phyloP scores from a whole-genome alignment of 352 stramenopile genomes.

The Globisporangium solare region DNA sequence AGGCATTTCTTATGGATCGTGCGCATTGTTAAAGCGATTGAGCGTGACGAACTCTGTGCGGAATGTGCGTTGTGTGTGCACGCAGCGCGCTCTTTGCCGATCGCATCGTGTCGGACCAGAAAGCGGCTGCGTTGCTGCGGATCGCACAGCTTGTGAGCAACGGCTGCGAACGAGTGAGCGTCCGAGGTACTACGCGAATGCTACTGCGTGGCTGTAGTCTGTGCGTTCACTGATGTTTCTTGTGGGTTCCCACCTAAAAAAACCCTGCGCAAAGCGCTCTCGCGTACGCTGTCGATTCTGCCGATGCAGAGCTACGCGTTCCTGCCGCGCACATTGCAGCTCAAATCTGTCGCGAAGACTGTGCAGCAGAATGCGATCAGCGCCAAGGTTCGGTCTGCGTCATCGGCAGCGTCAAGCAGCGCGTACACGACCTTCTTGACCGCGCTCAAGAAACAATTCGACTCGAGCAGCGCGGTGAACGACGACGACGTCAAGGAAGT shows the following conservation, averaged over 20 bases:
- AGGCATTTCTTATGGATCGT: too few species aligned
- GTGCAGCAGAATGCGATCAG: conserved; percentile 39
- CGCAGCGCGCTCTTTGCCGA: conserved; percentile 26
- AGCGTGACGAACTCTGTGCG: too few species aligned
- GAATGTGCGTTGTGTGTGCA: background rate
- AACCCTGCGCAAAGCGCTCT: conserved; percentile 39
- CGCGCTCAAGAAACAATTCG: conserved; percentile 5
- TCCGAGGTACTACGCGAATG: conserved; percentile 29
- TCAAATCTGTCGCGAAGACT: conserved; percentile 28
- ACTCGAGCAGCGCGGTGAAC: background rate
- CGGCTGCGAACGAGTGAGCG: conserved; percentile 21
- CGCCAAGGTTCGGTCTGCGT: conserved; percentile 13
- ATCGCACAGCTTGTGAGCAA: conserved; percentile 35
- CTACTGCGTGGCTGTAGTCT: background rate
- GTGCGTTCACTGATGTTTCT: background rate
- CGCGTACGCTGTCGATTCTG: conserved; percentile 17
- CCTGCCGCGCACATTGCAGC: conserved; percentile 30
- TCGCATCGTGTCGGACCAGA: conserved; percentile 14
- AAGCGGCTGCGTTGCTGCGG: conserved; percentile 17
- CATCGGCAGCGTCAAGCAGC: background rate
- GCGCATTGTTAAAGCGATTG: too few species aligned
- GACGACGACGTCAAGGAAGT: conserved; percentile 9
- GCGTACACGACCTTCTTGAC: conserved; percentile 26
- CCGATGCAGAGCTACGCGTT: conserved; percentile 35
- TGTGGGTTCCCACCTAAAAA: too few species aligned